phyloP scores from a whole-genome alignment of 805 yeast genomes.

The Candida nitratophila region DNA sequence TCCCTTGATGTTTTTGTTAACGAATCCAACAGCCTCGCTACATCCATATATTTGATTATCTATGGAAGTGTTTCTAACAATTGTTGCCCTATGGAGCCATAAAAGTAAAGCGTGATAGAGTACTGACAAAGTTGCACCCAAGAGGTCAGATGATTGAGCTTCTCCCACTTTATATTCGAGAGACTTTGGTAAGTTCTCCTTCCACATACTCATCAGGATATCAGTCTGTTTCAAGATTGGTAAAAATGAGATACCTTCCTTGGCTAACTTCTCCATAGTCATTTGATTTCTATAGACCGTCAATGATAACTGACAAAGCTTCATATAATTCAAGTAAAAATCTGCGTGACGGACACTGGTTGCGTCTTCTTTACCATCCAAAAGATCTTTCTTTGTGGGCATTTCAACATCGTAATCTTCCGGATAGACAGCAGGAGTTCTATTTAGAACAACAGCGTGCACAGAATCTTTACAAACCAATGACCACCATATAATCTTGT shows the following conservation, averaged over 20 bases:
- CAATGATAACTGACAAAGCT: conserved; percentile 44
- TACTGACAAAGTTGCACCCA: conserved; percentile 52
- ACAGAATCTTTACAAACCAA: conserved; percentile 48
- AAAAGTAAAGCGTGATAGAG: conserved; percentile 64
- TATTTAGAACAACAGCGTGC: conserved; percentile 61
- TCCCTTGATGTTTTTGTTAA: neutral
- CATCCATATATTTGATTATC: neutral
- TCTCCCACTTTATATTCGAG: conserved; percentile 52
- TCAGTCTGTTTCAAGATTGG: conserved; percentile 53
- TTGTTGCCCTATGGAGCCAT: conserved; percentile 63
- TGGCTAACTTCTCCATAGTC: conserved; percentile 30
- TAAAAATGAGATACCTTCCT: conserved; percentile 27
- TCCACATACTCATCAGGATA: conserved; percentile 70
- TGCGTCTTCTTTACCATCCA: conserved; percentile 20
- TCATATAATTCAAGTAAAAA: neutral
- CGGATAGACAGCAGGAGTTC: conserved; percentile 62
- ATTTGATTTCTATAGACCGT: conserved; percentile 62
- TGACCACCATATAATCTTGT: conserved; percentile 78
- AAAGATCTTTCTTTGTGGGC: conserved; percentile 42
- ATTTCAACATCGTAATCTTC: conserved; percentile 75
- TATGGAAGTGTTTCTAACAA: conserved; percentile 28
- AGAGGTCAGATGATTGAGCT: conserved; percentile 29
- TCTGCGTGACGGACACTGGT: neutral
- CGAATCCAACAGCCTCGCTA: neutral
- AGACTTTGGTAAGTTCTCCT: conserved; percentile 52